Evolutionary conservation across 306 rosid genomes (phyloP).

Genomic region (Carpinus fangiana): DNA sequence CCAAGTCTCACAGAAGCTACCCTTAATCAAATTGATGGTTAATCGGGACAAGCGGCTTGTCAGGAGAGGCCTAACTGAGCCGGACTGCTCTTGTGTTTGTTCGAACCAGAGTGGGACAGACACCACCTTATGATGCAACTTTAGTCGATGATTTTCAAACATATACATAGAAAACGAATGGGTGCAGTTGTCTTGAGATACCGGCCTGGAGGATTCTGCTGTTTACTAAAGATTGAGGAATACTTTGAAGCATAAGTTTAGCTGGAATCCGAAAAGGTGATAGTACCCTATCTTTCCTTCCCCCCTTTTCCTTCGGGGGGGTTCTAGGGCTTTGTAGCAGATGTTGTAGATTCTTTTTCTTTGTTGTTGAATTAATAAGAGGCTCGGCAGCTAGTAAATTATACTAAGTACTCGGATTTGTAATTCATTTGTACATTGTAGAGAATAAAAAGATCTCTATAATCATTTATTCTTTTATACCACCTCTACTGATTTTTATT

Average conservation of each 20-base stretch:
- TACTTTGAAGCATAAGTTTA: background rate
- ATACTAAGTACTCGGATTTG: background rate
- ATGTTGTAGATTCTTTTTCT: background rate
- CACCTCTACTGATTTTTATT: background rate
- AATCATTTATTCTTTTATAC: background rate
- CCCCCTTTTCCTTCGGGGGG: background rate
- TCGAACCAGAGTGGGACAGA: slow-evolving; percentile 52
- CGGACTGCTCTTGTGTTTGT: slow-evolving; percentile 77
- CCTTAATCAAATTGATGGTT: slow-evolving; percentile 71
- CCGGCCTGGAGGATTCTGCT: background rate
- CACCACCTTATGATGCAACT: slow-evolving; percentile 20
- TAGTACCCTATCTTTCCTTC: background rate
- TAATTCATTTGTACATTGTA: slow-evolving; percentile 9
- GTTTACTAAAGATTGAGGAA: background rate
- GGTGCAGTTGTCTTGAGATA: background rate
- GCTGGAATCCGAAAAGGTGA: background rate
- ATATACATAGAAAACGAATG: background rate
- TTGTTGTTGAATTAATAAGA: background rate
- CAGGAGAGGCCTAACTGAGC: slow-evolving; percentile 40
- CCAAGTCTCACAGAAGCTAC: slow-evolving; percentile 77
- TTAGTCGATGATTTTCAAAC: background rate
- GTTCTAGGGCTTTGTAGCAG: background rate
- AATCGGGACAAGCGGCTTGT: slow-evolving; percentile 76
- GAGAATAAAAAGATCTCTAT: background rate
- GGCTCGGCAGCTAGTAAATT: background rate